A percentile compares a stretch with the other conserved stretches of the same genome.
Evolutionary conservation across 352 stramenopile genomes (phyloP).

Genomic region (Peronospora farinosa): DNA sequence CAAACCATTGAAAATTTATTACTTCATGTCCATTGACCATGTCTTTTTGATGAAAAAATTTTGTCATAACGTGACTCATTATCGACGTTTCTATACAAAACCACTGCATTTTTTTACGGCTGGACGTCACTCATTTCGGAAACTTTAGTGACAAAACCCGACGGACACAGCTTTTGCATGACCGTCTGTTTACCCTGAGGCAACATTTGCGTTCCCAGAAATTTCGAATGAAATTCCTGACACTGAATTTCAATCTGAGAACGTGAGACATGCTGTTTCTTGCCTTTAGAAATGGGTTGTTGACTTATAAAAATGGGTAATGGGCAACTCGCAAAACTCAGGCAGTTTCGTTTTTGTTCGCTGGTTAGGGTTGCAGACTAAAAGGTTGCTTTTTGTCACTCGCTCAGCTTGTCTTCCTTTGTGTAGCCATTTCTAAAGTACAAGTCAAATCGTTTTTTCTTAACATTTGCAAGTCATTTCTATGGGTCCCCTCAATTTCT

Average conservation of each 20-base stretch:
- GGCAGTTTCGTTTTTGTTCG: too few species aligned
- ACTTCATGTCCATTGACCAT: neutral
- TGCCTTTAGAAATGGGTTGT: too few species aligned
- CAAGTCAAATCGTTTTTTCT: too few species aligned
- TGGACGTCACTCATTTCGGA: conserved; percentile 48
- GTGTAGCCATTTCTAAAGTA: too few species aligned
- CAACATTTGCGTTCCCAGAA: conserved; percentile 46
- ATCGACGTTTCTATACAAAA: conserved; percentile 52
- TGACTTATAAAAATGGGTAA: too few species aligned
- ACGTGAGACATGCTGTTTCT: too few species aligned
- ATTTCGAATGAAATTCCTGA: conserved; percentile 37
- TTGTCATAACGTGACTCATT: conserved; percentile 35
- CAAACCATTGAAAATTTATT: conserved; percentile 62
- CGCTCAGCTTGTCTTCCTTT: too few species aligned
- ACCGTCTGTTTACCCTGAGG: conserved; percentile 43
- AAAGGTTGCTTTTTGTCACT: too few species aligned
- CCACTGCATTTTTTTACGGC: conserved; percentile 46
- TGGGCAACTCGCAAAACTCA: too few species aligned
- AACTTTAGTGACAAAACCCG: conserved; percentile 25
- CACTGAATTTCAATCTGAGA: conserved; percentile 37
- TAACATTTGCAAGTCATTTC: too few species aligned
- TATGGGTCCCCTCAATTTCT: too few species aligned
- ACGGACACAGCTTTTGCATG: conserved; percentile 44
- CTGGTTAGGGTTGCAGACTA: too few species aligned
- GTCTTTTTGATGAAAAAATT: conserved; percentile 35